Base-by-base conservation (phyloP, 1,139 yeast species). In the Pichia sp. region DNA sequence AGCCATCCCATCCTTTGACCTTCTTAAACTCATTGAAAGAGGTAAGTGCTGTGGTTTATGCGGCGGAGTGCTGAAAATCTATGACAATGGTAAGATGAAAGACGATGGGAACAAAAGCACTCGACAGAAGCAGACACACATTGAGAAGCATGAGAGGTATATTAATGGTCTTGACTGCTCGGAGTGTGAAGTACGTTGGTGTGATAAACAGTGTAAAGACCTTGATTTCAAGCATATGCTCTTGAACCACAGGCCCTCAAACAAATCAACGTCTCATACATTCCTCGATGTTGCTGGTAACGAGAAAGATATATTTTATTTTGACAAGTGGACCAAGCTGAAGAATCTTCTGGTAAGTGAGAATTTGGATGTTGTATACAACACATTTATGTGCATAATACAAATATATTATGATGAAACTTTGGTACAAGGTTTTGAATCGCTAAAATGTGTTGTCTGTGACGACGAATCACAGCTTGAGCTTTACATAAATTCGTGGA, bases 11-110 rank as follows among this genome's bases (percentile, higher is more conserved):
- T 87, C 89, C 1, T 75, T 88, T 62, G 93, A 87, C 16, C 80
- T 85, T 59, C 70, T 82, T 38, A 77, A 81, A 49, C 72, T 89
- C 56, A 81, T 88, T 59, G 77, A 80, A 52, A 68, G 72, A 19
- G 92, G 95, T 0, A 81, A 81, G 62, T 90, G 92, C 4, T 92
- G 98, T 68, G 77, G 92, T 1, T 79, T 80, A 64, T 92, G 98
- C 73, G 92, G 95, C 0, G 77, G 79, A 47, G 75, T 86, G 3
- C 71, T 87, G 49, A 76, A 78, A 54, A 74, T 62, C 3, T 65
- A 65, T 45, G 68, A 67, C 52, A 57, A 58, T 36, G 69, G 70
- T 6, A 49, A 63, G 13, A 57, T 66, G 56, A 59, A 61, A 45
- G 67, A 64, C 48, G 52, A 57, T 31, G 47, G 70, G 77, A 58